These are phyloP conservation scores for Isoetes taiwanensis DNA, from an alignment of 75 land plant genomes.

Conservation along the genomic window DNA sequence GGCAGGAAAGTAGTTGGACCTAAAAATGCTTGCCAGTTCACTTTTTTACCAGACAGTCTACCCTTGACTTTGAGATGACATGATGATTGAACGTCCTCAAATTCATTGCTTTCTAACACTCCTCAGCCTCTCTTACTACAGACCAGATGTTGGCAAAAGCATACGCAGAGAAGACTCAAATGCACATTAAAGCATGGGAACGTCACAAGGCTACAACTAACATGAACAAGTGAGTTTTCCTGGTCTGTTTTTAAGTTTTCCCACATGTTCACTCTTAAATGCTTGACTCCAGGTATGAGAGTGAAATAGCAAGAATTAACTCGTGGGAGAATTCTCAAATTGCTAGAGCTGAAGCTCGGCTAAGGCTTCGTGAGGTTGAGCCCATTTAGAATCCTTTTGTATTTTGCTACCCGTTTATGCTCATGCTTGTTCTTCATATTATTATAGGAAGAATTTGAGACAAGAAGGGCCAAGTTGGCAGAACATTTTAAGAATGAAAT, in stretches of 20 bases:
- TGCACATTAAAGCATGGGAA: not conserved
- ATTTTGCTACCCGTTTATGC: not conserved
- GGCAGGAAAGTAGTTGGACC: too few relatives aligned
- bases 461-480: not conserved
- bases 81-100: too few relatives aligned
- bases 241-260: too few relatives aligned
- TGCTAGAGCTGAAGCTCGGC: not conserved
- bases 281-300: not conserved
- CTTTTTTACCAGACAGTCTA: too few relatives aligned
- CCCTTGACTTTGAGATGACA: too few relatives aligned
- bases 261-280: not conserved
- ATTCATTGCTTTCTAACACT: too few relatives aligned
- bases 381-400: not conserved
- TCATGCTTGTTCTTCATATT: not conserved
- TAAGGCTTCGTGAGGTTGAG: not conserved
- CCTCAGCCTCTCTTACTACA: too few relatives aligned
- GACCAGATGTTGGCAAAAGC: not conserved
- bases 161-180: not conserved
- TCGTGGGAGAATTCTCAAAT: not conserved
- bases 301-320: conserved; percentile 1
- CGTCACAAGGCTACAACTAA: not conserved
- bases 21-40: too few relatives aligned
- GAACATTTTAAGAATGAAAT: conserved; percentile 7
- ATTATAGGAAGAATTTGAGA: conserved; percentile 4
- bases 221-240: not conserved